Evolutionary conservation across 306 rosid species (phyloP).

Genomic region (Potentilla sterilis): DNA sequence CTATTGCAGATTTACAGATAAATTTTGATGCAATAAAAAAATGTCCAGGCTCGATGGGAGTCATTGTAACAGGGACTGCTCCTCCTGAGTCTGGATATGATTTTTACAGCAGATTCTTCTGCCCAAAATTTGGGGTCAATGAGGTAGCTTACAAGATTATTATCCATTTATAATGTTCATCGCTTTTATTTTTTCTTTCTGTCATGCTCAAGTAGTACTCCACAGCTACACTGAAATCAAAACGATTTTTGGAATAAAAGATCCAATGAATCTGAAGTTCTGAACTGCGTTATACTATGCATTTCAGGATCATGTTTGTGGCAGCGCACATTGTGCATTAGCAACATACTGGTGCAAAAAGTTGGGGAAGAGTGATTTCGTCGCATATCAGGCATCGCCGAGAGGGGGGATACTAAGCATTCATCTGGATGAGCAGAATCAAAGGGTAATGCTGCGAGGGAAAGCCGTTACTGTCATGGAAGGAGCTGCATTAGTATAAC

Average conservation of each 20-base stretch:
- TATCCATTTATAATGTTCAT: neutral
- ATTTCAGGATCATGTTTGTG: constrained; percentile 61
- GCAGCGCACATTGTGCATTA: constrained; percentile 69
- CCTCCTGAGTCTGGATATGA: constrained; percentile 61
- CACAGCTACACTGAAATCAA: no score
- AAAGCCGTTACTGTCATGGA: constrained; percentile 69
- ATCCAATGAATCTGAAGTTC: neutral
- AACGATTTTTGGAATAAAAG: no score
- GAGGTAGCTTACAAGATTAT: constrained; percentile 40
- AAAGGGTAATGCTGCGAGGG: constrained; percentile 61
- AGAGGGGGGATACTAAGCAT: constrained; percentile 62
- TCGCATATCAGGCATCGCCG: constrained; percentile 71
- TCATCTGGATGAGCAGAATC: constrained; percentile 57
- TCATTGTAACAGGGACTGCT: constrained; percentile 53
- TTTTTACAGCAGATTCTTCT: constrained; percentile 57
- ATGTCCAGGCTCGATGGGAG: constrained; percentile 51
- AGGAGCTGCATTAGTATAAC: constrained; percentile 53
- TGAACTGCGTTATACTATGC: neutral
- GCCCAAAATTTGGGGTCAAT: constrained; percentile 55
- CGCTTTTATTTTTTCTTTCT: neutral
- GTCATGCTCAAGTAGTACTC: neutral
- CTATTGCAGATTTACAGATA: constrained; percentile 48
- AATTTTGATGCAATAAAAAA: constrained; percentile 47
- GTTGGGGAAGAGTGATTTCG: constrained; percentile 59
- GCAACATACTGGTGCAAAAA: constrained; percentile 62